Evolutionary conservation across 2,329 filamentous ascomycete species (phyloP), one percentile per base, ranked within the genome.

Genomic region (Diaporthe citrichinensis): DNA sequence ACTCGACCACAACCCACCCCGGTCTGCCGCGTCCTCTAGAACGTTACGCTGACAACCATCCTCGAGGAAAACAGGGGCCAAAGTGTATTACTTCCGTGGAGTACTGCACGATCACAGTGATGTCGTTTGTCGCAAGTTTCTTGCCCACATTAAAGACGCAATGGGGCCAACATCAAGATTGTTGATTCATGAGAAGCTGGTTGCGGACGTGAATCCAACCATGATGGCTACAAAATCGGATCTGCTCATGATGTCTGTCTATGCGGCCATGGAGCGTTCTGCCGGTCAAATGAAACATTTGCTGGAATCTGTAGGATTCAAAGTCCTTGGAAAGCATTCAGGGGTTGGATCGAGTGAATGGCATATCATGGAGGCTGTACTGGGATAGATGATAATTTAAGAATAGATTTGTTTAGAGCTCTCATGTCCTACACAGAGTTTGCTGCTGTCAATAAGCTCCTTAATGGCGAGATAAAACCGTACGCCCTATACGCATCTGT

Each of bases 91-190:
- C 41, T 65, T 65, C 41, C 61, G 61, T 0, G 61, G 61, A 15
- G 61, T 65, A 31, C n/a, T 65, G 41, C 61, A 65, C 61, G 61
- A 65, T 34, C 61, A 65, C 41, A 65, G 41, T 28, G 61, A 65
- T 12, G 61, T 49, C 2, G 61, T 65, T 9, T 65, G 61, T 49
- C 61, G 61, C 41, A 65, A 49, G 17, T 65, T 65, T 34, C 61
- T 65, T 31, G 20, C 28, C 8, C 39, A 65, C 20, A 34, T 65
- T 23, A 31, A 46, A 31, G 28, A 49, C 8, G 61, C 61, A 6
- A 65, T 65, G 61, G 61, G 41, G 2, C 28, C 61, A 31, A n/a
- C n/a, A 49, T 65, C 61, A 14, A 49, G 61, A n/a, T 20, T 65
- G 25, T 65, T 65, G 61, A 65, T 65, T 10, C 61, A 46, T 28